Base-by-base conservation (phyloP, 2,329 filamentous ascomycete genomes). In the Spiromastix sp. region DNA sequence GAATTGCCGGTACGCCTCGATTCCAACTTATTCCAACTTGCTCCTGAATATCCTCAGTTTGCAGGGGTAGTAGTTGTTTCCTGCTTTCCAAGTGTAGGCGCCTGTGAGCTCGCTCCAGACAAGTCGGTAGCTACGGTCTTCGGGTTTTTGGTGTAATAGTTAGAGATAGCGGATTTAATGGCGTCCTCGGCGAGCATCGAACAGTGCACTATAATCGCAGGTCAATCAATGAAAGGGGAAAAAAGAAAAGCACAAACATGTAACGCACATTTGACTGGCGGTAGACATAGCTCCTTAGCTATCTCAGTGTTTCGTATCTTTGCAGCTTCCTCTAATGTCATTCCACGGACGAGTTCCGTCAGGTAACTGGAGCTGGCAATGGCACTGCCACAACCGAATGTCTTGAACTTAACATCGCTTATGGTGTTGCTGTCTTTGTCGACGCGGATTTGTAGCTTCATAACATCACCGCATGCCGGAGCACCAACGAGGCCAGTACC, bases 281-380 rank as follows among this genome's bases (percentile, higher is more conserved):
- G 85, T 54, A 91, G 64, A 55, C 85, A 91, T 38, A 95, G 70
- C 66, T 98, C 93, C 70, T 93, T 93, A 24, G 91, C 91, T 56
- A 98, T 98, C 65, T 98, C 87, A 3, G 89, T 94, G 66, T 98
- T 98, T 68, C 85, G 81, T 51, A 98, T 84, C 66, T 82, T 81
- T 36, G 79, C 79, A 21, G 93, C 91, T 59, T 98, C 85, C 51
- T 98, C 91, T 47, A 98, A 65, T 10, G 81, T 93, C 89, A 96
- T 98, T 42, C 91, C 91, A 45, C 85, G 77, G 44, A 98, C 87
- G 41, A 98, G 70, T 64, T 94, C 86, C 6, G 91, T 98, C 51
- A 98, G 66, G 59, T 98, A 98, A 55, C 82, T 91, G 40, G 83
- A 93, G 45, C 82, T 89, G 28, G 91, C 91, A 62, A 98, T 98